Evolutionary conservation across 2,329 filamentous ascomycete species (phyloP).

Genomic region (Tolypocladium paradoxum): DNA sequence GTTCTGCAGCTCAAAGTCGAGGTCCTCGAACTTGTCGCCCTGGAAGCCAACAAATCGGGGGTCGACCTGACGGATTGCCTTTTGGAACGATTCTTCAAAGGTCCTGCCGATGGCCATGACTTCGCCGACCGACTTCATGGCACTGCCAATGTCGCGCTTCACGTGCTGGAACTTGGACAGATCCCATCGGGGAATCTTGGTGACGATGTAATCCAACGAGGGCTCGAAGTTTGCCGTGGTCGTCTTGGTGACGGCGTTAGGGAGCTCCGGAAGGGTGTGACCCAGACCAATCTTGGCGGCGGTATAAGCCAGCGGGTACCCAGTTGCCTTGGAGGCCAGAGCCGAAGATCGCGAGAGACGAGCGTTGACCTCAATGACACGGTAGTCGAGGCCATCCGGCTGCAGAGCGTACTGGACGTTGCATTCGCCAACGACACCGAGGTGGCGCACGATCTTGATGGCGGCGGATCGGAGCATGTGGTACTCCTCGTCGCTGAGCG

Average conservation of each 20-base stretch:
- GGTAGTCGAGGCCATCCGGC: conserved; percentile 93
- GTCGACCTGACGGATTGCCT: conserved; percentile 95
- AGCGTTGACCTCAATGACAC: conserved; percentile 98
- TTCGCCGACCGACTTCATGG: conserved; percentile 98
- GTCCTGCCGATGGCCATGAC: conserved; percentile 99
- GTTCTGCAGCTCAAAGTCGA: conserved; percentile 83
- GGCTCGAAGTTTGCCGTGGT: conserved; percentile 99
- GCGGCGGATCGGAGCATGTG: conserved; percentile 97
- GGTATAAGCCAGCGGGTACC: conserved; percentile 93
- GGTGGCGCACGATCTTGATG: conserved; percentile 95
- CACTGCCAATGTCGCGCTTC: conserved; percentile 90
- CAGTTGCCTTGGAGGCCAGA: conserved; percentile 93
- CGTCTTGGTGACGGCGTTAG: conserved; percentile 96
- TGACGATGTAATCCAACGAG: conserved; percentile 93
- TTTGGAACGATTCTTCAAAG: conserved; percentile 98
- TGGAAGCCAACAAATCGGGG: conserved; percentile 88
- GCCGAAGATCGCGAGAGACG: conserved; percentile 96
- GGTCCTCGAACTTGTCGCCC: conserved; percentile 85
- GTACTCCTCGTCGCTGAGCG: conserved; percentile 95
- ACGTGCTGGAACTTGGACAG: conserved; percentile 98
- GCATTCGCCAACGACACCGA: conserved; percentile 96
- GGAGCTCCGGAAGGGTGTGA: conserved; percentile 87
- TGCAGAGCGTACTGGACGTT: conserved; percentile 97
- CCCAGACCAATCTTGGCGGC: conserved; percentile 97
- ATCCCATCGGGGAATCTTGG: conserved; percentile 98